Base-by-base conservation (phyloP, 768 basidiomycete genomes). In the Leccinum rimulosum region DNA sequence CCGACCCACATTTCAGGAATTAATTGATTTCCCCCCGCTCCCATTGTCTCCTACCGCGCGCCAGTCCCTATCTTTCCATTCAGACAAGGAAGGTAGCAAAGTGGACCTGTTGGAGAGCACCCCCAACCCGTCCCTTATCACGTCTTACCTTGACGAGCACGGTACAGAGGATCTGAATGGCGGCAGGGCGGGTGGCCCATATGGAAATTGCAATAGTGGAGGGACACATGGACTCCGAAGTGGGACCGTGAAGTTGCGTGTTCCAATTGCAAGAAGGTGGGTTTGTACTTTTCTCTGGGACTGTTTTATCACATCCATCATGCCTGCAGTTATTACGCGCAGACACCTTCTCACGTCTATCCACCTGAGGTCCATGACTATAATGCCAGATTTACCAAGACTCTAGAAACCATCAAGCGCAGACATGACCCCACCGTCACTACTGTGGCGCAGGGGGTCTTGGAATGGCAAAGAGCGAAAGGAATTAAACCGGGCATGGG, bases 381-480 rank as follows among this genome's bases (percentile, higher is more conserved):
- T 78, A 98, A 98, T 74, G 84, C 85, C 27, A 81, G 85, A 8
- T 98, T 99, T 77, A 99, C 97, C 5, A 88, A 87, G 64, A 74
- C 85, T 36, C 81, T 98, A 9, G 89, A 95, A 50, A 77, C 84
- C 25, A 95, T 99, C 80, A 99, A 99, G 78, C 84, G 81, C 57
- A 81, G 97, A 11, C 97, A 99, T 74, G 96, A 98, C 69, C 96
- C 96, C 0, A 98, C 97, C 0, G 97, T 98, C 8, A 95, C 96
- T 6, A 97, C 95, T 8, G 91, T 98, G 57, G 94, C 93, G 0
- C 95, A 96, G 74, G 96, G 96, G 51, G 91, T 99, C 4, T 79
- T 98, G 59, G 96, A 99, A 71, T 98, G 95, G 95, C 98, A 98
- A 71, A 81, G 85, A 35, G 80, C 59, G 52, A 73, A 65, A n/a